Conservation (phyloP, 805 yeast genomes). For the Yarrowia sp. region DNA sequence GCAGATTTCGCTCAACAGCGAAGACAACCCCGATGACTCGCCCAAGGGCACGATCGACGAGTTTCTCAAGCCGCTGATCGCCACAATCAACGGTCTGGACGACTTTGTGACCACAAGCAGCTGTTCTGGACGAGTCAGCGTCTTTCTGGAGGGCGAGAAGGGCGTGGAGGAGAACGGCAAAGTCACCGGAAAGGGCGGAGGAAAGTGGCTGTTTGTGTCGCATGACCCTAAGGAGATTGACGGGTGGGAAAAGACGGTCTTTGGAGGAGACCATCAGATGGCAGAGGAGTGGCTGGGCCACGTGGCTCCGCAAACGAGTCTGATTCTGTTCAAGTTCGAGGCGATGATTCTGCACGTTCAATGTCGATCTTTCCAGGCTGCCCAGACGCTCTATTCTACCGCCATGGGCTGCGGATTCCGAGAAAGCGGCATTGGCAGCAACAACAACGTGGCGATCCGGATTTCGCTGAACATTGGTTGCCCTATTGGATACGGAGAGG, state of each 20-base stretch:
- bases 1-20: constrained; percentile 50
- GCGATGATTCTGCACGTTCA: constrained; percentile 83
- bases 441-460: constrained; percentile 72
- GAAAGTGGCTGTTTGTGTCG: constrained; percentile 77
- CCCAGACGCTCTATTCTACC: constrained; percentile 58
- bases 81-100: constrained; percentile 57
- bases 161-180: constrained; percentile 37
- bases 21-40: constrained; percentile 48
- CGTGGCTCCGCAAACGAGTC: constrained; percentile 51
- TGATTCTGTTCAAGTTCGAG: constrained; percentile 73
- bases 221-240: constrained; percentile 55
- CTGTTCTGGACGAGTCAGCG: constrained; percentile 84
- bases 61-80: constrained; percentile 67
- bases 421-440: constrained; percentile 81
- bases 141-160: constrained; percentile 74
- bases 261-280: background rate
- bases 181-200: constrained; percentile 85
- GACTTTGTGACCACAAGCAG: constrained; percentile 85
- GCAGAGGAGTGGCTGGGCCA: background rate
- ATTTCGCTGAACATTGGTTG: constrained; percentile 70
- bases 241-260: constrained; percentile 32
- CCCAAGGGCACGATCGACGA: constrained; percentile 88
- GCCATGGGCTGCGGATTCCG: constrained; percentile 87
- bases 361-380: constrained; percentile 59
- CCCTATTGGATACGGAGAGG: constrained; percentile 59